phyloP scores from a whole-genome alignment of 208 protist genomes.

The Leishmania mexicana region DNA sequence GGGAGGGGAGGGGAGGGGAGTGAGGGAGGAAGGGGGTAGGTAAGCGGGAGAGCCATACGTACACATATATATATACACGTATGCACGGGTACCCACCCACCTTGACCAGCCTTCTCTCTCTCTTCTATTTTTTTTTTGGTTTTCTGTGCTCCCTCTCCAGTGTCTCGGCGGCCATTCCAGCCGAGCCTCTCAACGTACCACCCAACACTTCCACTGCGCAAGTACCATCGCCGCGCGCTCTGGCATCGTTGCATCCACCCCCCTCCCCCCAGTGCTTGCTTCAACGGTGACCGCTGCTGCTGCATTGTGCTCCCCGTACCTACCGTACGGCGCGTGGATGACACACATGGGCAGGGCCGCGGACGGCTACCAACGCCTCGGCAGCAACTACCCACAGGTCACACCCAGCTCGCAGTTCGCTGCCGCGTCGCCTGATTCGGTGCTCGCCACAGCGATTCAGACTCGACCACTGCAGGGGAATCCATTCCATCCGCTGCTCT shows the following conservation, averaged over 20 bases:
- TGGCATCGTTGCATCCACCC: background rate
- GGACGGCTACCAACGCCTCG: conserved; percentile 2
- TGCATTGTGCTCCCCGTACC: background rate
- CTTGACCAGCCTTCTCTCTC: too few relatives aligned
- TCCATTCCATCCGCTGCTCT: conserved; percentile 23
- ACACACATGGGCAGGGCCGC: background rate
- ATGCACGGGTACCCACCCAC: background rate
- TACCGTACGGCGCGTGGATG: conserved; percentile 6
- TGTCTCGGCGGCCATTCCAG: background rate
- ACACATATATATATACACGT: background rate
- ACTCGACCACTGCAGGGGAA: conserved; percentile 37
- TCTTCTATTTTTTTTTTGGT: background rate
- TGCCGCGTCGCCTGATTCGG: conserved; percentile 1
- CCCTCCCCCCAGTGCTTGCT: background rate
- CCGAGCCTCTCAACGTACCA: background rate
- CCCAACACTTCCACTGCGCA: background rate
- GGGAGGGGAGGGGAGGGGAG: background rate
- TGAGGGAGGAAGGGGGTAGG: background rate
- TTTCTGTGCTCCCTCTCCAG: background rate
- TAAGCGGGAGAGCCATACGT: background rate
- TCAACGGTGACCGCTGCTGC: background rate
- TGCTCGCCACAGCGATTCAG: conserved; percentile 28
- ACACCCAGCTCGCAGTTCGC: background rate
- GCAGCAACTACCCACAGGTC: background rate
- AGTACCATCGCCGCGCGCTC: background rate